These are phyloP conservation scores for Lecanoromycetidae sp. DNA, from an alignment of 2,329 filamentous ascomycete genomes.

Conservation along the genomic window DNA sequence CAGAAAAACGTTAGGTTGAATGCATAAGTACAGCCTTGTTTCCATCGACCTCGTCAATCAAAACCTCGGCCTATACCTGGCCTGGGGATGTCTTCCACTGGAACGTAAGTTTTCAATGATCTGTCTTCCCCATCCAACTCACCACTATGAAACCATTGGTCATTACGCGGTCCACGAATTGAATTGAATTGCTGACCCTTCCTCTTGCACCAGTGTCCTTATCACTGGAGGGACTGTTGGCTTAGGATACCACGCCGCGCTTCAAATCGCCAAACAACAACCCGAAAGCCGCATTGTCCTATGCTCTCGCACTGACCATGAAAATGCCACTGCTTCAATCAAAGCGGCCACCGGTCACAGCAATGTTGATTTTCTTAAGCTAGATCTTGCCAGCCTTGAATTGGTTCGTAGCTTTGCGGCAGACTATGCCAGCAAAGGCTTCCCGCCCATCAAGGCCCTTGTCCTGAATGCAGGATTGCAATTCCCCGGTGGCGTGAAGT, in stretches of 20 bases:
- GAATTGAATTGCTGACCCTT: conserved; percentile 3
- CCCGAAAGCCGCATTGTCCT: conserved; percentile 34
- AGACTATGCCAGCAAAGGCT: conserved; percentile 25
- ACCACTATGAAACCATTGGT: no score
- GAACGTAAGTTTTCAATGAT: no score
- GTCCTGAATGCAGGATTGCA: conserved; percentile 40
- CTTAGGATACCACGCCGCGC: conserved; percentile 34
- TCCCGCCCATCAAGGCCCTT: conserved; percentile 34
- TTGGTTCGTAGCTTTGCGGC: conserved; percentile 33
- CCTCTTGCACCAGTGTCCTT: conserved; percentile 23
- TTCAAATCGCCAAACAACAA: conserved; percentile 30
- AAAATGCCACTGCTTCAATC: conserved; percentile 38
- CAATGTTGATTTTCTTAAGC: conserved; percentile 56
- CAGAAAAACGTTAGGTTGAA: no score
- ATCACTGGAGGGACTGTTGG: conserved; percentile 37
- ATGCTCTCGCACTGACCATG: conserved; percentile 32
- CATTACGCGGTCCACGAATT: no score
- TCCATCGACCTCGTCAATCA: no score
- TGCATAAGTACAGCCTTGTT: no score
- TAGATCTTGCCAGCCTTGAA: conserved; percentile 43
- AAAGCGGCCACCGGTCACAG: conserved; percentile 45
- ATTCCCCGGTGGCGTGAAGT: conserved; percentile 27
- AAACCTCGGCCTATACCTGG: no score
- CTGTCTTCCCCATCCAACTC: no score
- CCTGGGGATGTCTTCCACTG: no score